Evolutionary conservation across 1,284 basidiomycete genomes (phyloP).

Genomic region (Ustilago esculenta): DNA sequence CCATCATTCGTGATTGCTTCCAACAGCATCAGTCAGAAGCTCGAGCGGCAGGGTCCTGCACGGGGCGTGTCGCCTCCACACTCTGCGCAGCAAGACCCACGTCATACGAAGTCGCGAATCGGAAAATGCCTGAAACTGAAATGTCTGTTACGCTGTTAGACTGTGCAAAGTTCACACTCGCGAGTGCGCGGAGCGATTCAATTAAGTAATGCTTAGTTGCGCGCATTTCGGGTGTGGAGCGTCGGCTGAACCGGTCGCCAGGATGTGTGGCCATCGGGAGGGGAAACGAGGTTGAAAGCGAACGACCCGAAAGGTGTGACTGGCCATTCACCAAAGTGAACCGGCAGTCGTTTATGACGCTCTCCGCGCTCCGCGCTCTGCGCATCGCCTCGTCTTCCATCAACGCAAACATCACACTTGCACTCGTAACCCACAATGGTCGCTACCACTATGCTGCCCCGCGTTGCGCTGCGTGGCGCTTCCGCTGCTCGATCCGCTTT

Average conservation of each 20-base stretch:
- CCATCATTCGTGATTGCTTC: no score
- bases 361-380: not conserved
- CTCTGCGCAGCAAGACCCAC: no score
- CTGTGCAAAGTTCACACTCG: no score
- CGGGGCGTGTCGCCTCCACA: slow-evolving; percentile 8
- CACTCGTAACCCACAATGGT: slow-evolving; percentile 37
- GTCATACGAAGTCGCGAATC: no score
- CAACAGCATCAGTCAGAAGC: slow-evolving; percentile 12
- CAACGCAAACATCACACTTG: slow-evolving; percentile 3
- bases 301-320: not conserved
- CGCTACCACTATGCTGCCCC: slow-evolving; percentile 37
- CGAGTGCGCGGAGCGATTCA: not conserved
- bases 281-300: slow-evolving; percentile 19
- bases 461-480: slow-evolving; percentile 23
- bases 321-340: slow-evolving; percentile 7
- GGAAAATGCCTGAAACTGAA: no score
- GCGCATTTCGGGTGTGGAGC: slow-evolving; percentile 21
- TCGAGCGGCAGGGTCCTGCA: no score
- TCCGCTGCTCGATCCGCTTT: slow-evolving; percentile 11
- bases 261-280: not conserved
- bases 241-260: slow-evolving; percentile 31
- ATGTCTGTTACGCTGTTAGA: no score
- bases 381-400: not conserved
- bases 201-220: slow-evolving; percentile 30
- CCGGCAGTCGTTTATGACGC: slow-evolving; percentile 2